Evolutionary conservation across 2,329 filamentous ascomycete species (phyloP).

Genomic region (Chrysoporthe austroafricana): DNA sequence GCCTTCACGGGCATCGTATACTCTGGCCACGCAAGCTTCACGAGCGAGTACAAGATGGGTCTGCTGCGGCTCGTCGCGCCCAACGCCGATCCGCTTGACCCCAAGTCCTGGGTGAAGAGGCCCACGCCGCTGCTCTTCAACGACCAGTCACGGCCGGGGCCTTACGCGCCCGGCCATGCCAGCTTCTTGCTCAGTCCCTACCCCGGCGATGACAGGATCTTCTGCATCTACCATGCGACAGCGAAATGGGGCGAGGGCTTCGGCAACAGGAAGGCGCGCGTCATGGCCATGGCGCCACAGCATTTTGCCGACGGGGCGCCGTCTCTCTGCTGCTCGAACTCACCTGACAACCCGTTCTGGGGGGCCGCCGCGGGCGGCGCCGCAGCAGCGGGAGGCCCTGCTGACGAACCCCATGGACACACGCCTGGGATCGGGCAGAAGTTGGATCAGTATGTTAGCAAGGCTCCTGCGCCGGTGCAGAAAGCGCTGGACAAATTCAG

Average conservation of each 20-base stretch:
- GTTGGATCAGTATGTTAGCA: conserved; percentile 16
- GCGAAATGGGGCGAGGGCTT: conserved; percentile 30
- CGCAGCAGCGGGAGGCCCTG: neutral
- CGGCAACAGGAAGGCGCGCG: conserved; percentile 31
- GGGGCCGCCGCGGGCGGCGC: neutral
- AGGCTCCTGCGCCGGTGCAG: conserved; percentile 18
- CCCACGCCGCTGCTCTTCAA: conserved; percentile 25
- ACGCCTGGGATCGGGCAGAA: conserved; percentile 16
- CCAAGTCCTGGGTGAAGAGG: conserved; percentile 26
- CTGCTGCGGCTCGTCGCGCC: conserved; percentile 28
- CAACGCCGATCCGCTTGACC: conserved; percentile 26
- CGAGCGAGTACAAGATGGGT: conserved; percentile 32
- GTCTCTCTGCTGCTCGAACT: conserved; percentile 28
- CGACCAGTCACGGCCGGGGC: conserved; percentile 24
- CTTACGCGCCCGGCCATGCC: conserved; percentile 31
- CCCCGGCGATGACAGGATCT: conserved; percentile 28
- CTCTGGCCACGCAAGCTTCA: conserved; percentile 32
- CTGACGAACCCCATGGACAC: neutral
- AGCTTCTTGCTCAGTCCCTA: conserved; percentile 30
- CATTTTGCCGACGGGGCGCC: conserved; percentile 26
- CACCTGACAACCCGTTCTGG: conserved; percentile 13
- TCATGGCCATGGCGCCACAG: conserved; percentile 26
- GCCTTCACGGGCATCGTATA: conserved; percentile 32
- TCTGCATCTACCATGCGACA: conserved; percentile 31
- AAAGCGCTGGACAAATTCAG: conserved; percentile 15